Conservation (phyloP, 805 yeast species). For the Ogataea methylovora region DNA sequence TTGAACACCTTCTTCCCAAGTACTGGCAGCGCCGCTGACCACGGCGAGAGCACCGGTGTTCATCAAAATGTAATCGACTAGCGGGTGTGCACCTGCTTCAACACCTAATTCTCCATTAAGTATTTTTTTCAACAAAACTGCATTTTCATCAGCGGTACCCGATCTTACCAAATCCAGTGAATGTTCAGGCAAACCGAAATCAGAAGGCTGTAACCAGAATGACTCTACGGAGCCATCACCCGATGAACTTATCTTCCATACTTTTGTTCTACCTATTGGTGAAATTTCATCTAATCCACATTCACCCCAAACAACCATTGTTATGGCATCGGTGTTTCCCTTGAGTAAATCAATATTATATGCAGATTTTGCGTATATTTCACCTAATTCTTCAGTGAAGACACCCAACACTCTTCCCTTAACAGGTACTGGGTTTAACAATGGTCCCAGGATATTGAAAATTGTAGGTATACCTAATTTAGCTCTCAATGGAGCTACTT, state of each 20-base stretch:
- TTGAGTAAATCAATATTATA: conserved; percentile 46
- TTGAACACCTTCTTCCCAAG: conserved; percentile 74
- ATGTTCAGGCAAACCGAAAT: conserved; percentile 78
- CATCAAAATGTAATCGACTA: conserved; percentile 84
- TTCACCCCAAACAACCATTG: conserved; percentile 90
- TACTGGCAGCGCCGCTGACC: conserved; percentile 55
- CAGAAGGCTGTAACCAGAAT: conserved; percentile 49
- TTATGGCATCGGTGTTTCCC: conserved; percentile 29
- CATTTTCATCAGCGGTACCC: conserved; percentile 85
- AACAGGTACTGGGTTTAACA: conserved; percentile 82
- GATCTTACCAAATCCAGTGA: conserved; percentile 60
- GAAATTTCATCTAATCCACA: conserved; percentile 91
- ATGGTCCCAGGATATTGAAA: conserved; percentile 90
- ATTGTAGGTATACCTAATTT: conserved; percentile 85
- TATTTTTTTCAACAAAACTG: conserved; percentile 42
- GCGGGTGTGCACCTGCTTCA: conserved; percentile 45
- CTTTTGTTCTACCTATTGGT: conserved; percentile 74
- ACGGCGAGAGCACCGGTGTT: conserved; percentile 86
- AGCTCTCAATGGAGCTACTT: conserved; percentile 71
- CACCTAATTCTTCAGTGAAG: conserved; percentile 70
- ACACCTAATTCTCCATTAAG: conserved; percentile 36
- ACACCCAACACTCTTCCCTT: conserved; percentile 86
- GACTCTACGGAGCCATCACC: conserved; percentile 28
- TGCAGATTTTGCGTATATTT: conserved; percentile 78
- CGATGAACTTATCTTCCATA: conserved; percentile 55